Evolutionary conservation across 73 alveolate genomes (phyloP), one percentile per base, ranked within the genome.

Genomic region (Urostyla sp.): DNA sequence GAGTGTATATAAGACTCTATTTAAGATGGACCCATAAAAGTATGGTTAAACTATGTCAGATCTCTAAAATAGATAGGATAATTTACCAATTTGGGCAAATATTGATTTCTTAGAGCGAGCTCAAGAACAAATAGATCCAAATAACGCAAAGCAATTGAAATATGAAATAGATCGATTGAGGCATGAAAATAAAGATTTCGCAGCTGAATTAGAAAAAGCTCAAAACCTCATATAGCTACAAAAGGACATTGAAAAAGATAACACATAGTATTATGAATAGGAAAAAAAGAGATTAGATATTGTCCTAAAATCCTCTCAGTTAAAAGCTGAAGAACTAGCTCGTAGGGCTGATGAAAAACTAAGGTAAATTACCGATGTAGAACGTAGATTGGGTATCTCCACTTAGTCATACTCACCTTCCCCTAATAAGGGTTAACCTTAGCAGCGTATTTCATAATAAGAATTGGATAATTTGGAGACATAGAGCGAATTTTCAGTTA

Each of bases 181-280:
- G 80, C 89, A 85, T 7, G 99, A 95, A 85, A 95, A 95, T 83
- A 95, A 95, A 34, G 88, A 84, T 36, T 79, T 95, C 26, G 99
- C 98, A 31, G 92, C 96, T 40, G 97, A 95, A 49, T 35, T 69
- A 31, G 83, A 69, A 30, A 69, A 69, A 34, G 67, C 83, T 3
- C 31, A 96, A 88, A 87, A 78, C 58, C 54, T 85, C 49, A 83
- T 96, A 66, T 82, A 86, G 58, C 74, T 85, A 15, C 90, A 88
- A 58, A 84, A 78, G 52, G 97, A 96, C 59, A 88, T 96, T 54
- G 95, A 95, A 78, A 94, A 87, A 66, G 98, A 96, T 50, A 91
- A 87, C 49, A 86, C 80, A 13, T 90, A 84, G 45, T 76, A 76
- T 53, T 90, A 87, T 58, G 94, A 94, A 35, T 82, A 84, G 23